A percentile compares a stretch with the other conserved stretches of the same genome.
phyloP scores from a whole-genome alignment of 371 early-diverging fungal species.

The Apophysomyces sp. region DNA sequence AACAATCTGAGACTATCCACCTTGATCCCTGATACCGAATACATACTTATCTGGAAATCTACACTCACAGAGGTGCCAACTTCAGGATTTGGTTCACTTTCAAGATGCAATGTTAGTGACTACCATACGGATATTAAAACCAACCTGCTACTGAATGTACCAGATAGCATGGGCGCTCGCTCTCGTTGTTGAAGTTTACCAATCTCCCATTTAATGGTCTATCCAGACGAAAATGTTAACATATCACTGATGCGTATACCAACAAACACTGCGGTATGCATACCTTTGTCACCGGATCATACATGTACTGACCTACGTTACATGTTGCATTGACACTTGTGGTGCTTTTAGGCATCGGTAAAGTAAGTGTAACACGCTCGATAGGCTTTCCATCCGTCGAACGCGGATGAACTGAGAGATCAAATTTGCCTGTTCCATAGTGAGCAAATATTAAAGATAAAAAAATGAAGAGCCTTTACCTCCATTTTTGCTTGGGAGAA shows the following conservation, averaged over 20 bases:
- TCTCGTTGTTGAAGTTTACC: slow-evolving; percentile 61
- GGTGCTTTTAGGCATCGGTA: slow-evolving; percentile 65
- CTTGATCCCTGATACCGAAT: slow-evolving; percentile 71
- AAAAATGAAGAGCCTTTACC: slow-evolving; percentile 19
- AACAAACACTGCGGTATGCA: neutral
- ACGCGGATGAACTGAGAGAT: slow-evolving; percentile 65
- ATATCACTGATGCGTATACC: too few species aligned
- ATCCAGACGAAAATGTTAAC: neutral
- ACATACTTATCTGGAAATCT: slow-evolving; percentile 75
- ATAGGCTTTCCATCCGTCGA: slow-evolving; percentile 67
- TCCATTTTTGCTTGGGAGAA: slow-evolving; percentile 49
- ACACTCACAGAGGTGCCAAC: slow-evolving; percentile 60
- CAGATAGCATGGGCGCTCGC: slow-evolving; percentile 62
- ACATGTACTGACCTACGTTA: slow-evolving; percentile 70
- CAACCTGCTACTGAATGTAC: slow-evolving; percentile 58
- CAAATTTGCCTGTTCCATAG: slow-evolving; percentile 54
- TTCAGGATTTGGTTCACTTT: slow-evolving; percentile 53
- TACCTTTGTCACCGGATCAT: slow-evolving; percentile 75
- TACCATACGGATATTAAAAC: neutral
- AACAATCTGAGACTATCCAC: slow-evolving; percentile 76
- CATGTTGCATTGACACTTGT: slow-evolving; percentile 59
- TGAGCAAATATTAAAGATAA: neutral
- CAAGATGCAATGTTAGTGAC: neutral
- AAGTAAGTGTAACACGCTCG: slow-evolving; percentile 61
- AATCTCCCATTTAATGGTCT: slow-evolving; percentile 68